Base-by-base conservation (phyloP, 495 filamentous ascomycete genomes). In the Staphylotrichum tortipilum region DNA sequence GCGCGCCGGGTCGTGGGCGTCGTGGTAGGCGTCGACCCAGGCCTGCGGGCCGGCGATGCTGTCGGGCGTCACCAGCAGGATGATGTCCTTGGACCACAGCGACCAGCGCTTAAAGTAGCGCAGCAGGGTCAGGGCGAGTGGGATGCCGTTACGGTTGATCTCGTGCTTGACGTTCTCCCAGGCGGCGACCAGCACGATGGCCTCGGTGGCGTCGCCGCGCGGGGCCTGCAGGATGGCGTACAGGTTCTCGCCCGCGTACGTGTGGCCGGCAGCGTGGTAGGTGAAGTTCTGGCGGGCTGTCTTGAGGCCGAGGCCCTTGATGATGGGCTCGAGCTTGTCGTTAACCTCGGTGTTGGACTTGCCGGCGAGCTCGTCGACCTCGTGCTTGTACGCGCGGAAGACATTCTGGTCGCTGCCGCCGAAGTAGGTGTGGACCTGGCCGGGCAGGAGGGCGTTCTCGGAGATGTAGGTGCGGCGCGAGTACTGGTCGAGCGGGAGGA, bases 81-180 rank as follows among this genome's bases (percentile, higher is more conserved):
- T 92, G 56, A 98, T 95, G 57, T 98, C 92, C 68, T 98, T 98
- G 31, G 89, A 95, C 92, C 92, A 98, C 10, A 98, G 72, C 22
- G 88, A 95, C 92, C 92, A 98, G 52, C 89, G 76, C 64, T 92
- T 95, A 70, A 98, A 95, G 67, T 98, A 98, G 58, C 92, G 77
- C 11, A 89, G 88, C 50, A 98, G 68, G 0, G 90, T 88, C 59
- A 97, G 68, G 8, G 85, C 81, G 38, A 98, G 77, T 2, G 88
- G 85, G 15, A 97, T 79, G 17, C 90, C 92, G 55, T 86, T 90
- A 53, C 84, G 71, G 65, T 98, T 98, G 54, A 90, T 61, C 56
- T 84, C 77, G 4, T 80, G 81, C 49, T 88, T 79, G 56, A 85
- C 83, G 44, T 92, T 97, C 64, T 75, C 78, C 89, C 89, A 95